Base-by-base conservation (phyloP, 2,329 filamentous ascomycete genomes). In the Trichophyton rubrum region DNA sequence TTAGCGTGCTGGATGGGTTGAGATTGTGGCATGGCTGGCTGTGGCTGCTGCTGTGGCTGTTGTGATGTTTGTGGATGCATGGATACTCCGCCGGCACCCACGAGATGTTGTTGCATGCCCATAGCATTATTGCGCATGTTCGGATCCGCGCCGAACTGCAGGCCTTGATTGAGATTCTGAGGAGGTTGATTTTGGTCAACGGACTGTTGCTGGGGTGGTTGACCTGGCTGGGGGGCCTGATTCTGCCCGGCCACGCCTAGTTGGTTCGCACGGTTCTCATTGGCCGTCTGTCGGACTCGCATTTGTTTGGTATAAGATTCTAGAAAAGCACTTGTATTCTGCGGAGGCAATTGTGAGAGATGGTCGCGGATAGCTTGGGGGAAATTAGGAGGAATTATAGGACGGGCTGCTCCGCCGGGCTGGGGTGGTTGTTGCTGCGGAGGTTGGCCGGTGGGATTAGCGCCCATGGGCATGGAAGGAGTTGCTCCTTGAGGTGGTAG, bases 401-500 rank as follows among this genome's bases (percentile, higher is more conserved):
- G 69, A 13, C 72, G 72, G 60, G 56, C 38, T 1, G 56, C 38
- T 1, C 61, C 60, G 15, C 67, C 64, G 27, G 69, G 62, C 61
- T 74, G 73, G 53, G 68, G 30, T 5, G 15, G 64, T 58, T 73
- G 72, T 41, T 11, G 64, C 58, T 73, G 72, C 41, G 73, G 75
- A 65, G 74, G 72, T 60, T 74, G 73, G 13, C 67, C 68, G 3
- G 71, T 69, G 2, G 71, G 68, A 64, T 76, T 71, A 1, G 74
- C 74, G 38, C 74, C 74, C 62, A 76, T 78, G 59, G 77, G 64
- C 71, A 75, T 75, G 11, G 74, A 66, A 70, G 76, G 73, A 9
- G 67, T 70, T 17, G 72, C 70, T 59, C 69, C 73, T 63, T 71
- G 76, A 62, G 78, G 73, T 60, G 72, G 58, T 64, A 75, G 66